Base-by-base conservation (phyloP, 768 basidiomycete species). In the Psilocybe cubensis region DNA sequence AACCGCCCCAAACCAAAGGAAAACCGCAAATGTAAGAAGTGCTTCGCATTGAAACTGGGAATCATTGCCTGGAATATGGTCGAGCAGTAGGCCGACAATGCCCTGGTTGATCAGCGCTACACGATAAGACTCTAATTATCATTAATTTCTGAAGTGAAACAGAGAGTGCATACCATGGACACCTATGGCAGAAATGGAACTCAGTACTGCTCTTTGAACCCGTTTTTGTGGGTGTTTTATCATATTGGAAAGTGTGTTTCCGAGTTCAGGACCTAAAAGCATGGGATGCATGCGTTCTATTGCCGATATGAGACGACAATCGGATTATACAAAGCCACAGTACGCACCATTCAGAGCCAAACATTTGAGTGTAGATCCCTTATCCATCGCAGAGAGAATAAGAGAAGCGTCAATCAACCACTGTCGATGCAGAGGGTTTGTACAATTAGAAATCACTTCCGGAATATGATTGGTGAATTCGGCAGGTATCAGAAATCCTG, bases 131-230 rank as follows among this genome's bases (percentile, higher is more conserved):
- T n/a, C n/a, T n/a, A n/a, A n/a, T n/a, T n/a, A n/a, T n/a, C n/a
- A n/a, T n/a, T n/a, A n/a, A n/a, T n/a, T n/a, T n/a, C n/a, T n/a
- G n/a, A n/a, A n/a, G n/a, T n/a, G n/a, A n/a, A n/a, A n/a, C n/a
- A n/a, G n/a, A n/a, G n/a, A n/a, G n/a, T n/a, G n/a, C 10, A 33
- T 42, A 54, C 60, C 41, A 42, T 61, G 40, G 2, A 40, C 24
- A 33, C 29, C 29, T 10, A 61, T 41, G 7, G 52, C 43, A n/a
- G 27, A 44, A 9, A 61, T 48, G 20, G 56, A 42, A 18, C 25
- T 54, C 4, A 61, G 48, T n/a, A 43, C 60, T 5, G 51, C 56
- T 23, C 48, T 57, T 23, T 61, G 60, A 11, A 61, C 48, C 3
- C 56, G 40, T 31, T 54, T 57, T 8, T 61, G 60, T 40, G 60